These are phyloP conservation scores for Cystobasidiaceae sp. DNA, from an alignment of 1,284 basidiomycete genomes.

Conservation along the genomic window DNA sequence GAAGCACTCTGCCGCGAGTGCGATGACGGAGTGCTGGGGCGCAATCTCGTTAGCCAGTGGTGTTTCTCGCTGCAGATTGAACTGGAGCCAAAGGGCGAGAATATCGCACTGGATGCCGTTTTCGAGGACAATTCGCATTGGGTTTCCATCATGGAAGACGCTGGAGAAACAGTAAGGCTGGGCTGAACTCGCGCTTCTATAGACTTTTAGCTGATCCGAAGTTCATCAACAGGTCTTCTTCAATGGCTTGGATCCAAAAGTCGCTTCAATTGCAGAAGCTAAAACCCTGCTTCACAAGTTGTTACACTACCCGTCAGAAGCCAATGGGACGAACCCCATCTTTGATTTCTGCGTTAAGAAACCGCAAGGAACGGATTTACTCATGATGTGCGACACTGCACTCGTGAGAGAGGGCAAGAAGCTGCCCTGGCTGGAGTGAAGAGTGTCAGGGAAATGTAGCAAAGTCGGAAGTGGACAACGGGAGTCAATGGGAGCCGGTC, in stretches of 20 bases:
- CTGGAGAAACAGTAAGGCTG: not conserved
- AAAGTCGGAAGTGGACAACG: not conserved
- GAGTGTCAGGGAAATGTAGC: too few species aligned
- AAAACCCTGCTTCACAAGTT: not conserved
- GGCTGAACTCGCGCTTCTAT: not conserved
- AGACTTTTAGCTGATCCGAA: not conserved
- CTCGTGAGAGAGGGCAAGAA: not conserved
- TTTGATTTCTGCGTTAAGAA: conserved; percentile 24
- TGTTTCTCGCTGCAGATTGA: conserved; percentile 11
- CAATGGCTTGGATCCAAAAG: conserved; percentile 14
- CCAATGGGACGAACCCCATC: conserved; percentile 8
- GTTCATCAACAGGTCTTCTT: conserved; percentile 5
- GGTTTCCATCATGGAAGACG: conserved; percentile 7
- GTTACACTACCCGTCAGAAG: not conserved
- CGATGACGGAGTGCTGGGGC: not conserved
- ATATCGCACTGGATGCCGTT: conserved; percentile 4
- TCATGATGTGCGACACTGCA: conserved; percentile 9
- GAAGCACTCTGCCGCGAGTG: not conserved
- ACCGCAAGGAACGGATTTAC: not conserved
- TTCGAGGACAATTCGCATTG: not conserved
- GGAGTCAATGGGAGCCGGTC: not conserved
- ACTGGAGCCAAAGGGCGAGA: conserved; percentile 1
- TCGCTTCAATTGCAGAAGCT: not conserved
- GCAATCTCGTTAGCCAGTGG: not conserved
- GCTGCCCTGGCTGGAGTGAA: conserved; percentile 5